phyloP scores from a whole-genome alignment of 306 rosid species.

The Sechiopsis laciniata region DNA sequence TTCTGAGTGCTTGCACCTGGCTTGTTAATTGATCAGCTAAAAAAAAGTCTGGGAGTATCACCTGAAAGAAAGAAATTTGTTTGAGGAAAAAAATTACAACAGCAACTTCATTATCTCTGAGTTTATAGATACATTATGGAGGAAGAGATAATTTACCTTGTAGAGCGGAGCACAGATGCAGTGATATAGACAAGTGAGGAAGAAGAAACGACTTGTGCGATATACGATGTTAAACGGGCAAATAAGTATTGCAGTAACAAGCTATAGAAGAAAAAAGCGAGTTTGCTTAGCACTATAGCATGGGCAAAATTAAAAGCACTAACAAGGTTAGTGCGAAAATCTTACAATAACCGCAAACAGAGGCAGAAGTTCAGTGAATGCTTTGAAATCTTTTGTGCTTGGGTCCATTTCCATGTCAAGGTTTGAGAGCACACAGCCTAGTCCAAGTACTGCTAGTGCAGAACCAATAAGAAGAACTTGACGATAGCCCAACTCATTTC shows the following conservation, averaged over 20 bases:
- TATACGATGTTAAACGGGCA: conserved; percentile 55
- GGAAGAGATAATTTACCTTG: conserved; percentile 36
- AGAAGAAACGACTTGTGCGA: conserved; percentile 57
- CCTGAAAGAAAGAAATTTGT: conserved; percentile 32
- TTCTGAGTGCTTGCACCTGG: conserved; percentile 68
- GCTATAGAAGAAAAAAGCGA: conserved; percentile 27
- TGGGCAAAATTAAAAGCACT: background rate
- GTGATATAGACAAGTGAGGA: conserved; percentile 50
- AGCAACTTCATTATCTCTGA: background rate
- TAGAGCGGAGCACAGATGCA: conserved; percentile 54
- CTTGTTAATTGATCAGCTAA: conserved; percentile 73
- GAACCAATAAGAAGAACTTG: no score
- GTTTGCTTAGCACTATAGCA: background rate
- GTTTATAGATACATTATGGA: background rate
- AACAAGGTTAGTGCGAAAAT: no score
- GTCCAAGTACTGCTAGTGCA: no score
- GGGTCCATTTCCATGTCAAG: no score
- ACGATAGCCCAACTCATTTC: no score
- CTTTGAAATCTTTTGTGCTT: no score
- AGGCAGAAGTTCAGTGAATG: no score
- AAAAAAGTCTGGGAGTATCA: conserved; percentile 62
- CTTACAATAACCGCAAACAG: no score
- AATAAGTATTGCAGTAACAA: conserved; percentile 30
- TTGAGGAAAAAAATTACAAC: background rate
- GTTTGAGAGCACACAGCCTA: no score